Conservation (phyloP, 83 land plant species). For the Diphasiastrum complanatum region DNA sequence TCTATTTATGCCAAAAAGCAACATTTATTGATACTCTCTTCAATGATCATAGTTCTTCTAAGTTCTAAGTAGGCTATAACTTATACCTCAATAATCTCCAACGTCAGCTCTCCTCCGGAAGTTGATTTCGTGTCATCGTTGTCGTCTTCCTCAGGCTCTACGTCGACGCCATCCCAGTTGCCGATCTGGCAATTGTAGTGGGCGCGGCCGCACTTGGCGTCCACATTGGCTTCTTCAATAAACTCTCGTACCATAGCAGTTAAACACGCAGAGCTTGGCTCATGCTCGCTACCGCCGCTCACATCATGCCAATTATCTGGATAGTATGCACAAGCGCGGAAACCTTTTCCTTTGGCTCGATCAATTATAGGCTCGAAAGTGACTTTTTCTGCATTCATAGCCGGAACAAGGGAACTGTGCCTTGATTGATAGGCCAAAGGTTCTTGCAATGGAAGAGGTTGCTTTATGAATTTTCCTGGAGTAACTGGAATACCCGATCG, state of each 20-base stretch:
- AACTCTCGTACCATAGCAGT: constrained; percentile 83
- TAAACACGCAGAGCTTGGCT: constrained; percentile 77
- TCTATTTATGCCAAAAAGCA: neutral
- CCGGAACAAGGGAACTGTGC: too few relatives aligned
- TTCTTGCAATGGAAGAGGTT: too few relatives aligned
- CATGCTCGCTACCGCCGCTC: constrained; percentile 42
- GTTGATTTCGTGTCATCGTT: constrained; percentile 34
- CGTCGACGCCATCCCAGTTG: constrained; percentile 30
- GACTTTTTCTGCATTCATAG: too few relatives aligned
- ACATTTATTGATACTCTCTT: neutral
- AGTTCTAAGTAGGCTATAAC: too few relatives aligned
- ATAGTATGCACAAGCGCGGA: neutral
- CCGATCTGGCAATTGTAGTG: constrained; percentile 71
- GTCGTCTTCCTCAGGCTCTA: constrained; percentile 35
- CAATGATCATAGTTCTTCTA: neutral
- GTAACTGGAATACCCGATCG: too few relatives aligned
- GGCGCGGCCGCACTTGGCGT: constrained; percentile 41
- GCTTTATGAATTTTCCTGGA: too few relatives aligned
- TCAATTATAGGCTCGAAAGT: constrained; percentile 9
- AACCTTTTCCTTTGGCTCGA: neutral
- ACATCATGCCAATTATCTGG: constrained; percentile 15
- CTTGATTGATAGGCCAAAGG: too few relatives aligned
- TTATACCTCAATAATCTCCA: constrained; percentile 51
- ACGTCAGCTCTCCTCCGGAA: constrained; percentile 33
- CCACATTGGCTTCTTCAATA: constrained; percentile 47